phyloP scores from a whole-genome alignment of 1,139 yeast genomes.

The Saccharomycopsis hybrid region DNA sequence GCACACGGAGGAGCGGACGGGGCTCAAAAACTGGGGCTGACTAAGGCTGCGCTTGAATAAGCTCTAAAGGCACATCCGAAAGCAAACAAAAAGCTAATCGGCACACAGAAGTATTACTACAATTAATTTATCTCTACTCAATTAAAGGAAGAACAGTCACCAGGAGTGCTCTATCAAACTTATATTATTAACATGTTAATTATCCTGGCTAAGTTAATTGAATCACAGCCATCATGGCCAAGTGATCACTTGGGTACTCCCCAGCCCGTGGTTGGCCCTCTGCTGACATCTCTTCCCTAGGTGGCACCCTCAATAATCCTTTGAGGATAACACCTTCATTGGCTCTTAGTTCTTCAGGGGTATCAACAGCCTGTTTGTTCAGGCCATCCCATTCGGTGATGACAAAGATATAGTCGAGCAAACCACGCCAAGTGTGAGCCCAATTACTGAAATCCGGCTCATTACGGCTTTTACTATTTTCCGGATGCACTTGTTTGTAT shows the following conservation, averaged over 20 bases:
- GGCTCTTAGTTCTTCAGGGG: conserved; percentile 33
- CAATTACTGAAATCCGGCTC: conserved; percentile 88
- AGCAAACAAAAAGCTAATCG: too few species aligned
- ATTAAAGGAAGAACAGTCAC: too few species aligned
- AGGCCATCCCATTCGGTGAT: conserved; percentile 44
- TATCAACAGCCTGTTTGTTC: conserved; percentile 33
- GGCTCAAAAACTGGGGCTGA: too few species aligned
- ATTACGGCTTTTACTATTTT: conserved; percentile 54
- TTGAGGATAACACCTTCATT: conserved; percentile 40
- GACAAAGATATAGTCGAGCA: conserved; percentile 73
- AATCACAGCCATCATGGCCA: conserved; percentile 58
- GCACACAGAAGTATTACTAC: too few species aligned
- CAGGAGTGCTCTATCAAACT: too few species aligned
- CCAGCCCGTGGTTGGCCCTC: conserved; percentile 78
- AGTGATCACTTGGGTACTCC: conserved; percentile 85
- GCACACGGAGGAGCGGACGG: too few species aligned
- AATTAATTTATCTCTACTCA: too few species aligned
- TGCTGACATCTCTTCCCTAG: conserved; percentile 67
- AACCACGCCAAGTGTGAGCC: conserved; percentile 88
- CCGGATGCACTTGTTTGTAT: conserved; percentile 60
- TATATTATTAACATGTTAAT: too few species aligned
- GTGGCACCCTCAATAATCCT: conserved; percentile 61
- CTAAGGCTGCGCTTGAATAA: too few species aligned
- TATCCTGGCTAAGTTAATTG: too few species aligned
- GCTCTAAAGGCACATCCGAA: too few species aligned